Evolutionary conservation across 352 stramenopile genomes (phyloP).

Genomic region (Phytophthora pinifolia): DNA sequence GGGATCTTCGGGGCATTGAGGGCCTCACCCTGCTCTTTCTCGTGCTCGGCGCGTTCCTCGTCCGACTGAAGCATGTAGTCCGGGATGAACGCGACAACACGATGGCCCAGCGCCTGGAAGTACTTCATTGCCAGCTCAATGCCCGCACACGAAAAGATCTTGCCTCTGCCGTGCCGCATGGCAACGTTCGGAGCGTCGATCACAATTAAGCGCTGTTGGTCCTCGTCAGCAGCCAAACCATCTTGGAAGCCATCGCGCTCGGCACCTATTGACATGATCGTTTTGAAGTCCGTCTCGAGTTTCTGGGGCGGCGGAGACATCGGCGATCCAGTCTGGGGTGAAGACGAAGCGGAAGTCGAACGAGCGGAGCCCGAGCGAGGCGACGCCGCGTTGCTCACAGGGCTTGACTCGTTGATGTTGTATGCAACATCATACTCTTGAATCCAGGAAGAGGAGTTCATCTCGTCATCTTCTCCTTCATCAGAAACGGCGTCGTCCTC

Average conservation of each 20-base stretch:
- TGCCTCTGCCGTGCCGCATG: constrained; percentile 76
- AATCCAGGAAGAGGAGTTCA: constrained; percentile 11
- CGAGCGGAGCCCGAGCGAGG: not conserved
- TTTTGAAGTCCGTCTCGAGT: constrained; percentile 33
- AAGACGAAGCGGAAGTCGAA: not conserved
- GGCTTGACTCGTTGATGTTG: constrained; percentile 12
- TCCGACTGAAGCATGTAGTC: constrained; percentile 77
- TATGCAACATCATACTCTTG: constrained; percentile 13
- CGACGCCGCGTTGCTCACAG: not conserved
- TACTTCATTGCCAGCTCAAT: constrained; percentile 77
- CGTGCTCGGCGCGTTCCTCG: constrained; percentile 34
- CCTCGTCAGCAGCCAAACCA: constrained; percentile 11
- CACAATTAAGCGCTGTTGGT: constrained; percentile 56
- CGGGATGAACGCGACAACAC: constrained; percentile 82
- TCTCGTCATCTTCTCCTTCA: constrained; percentile 5
- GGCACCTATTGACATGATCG: constrained; percentile 47
- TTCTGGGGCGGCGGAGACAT: constrained; percentile 12
- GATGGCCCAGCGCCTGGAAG: constrained; percentile 66
- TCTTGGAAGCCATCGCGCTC: constrained; percentile 31
- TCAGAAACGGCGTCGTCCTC: constrained; percentile 13
- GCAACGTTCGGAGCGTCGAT: constrained; percentile 78
- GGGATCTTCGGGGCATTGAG: constrained; percentile 58
- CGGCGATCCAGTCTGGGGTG: not conserved
- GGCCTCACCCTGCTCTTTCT: constrained; percentile 24
- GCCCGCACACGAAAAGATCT: constrained; percentile 72